phyloP scores from a whole-genome alignment of 2,329 filamentous ascomycete species.

The Colletotrichum sp. region DNA sequence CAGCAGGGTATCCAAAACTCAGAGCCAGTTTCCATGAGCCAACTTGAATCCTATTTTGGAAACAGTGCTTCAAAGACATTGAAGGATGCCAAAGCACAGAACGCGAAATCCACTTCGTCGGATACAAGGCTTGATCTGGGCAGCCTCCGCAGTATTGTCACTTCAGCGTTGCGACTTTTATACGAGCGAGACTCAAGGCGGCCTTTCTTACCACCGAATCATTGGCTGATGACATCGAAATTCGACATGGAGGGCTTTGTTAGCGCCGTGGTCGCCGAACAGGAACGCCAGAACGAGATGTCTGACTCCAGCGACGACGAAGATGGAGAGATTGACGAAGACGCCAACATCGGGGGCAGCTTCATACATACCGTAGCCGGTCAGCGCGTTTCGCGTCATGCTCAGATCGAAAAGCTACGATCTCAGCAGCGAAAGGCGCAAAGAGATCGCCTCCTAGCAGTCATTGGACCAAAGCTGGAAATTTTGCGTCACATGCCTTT shows the following conservation, averaged over 20 bases:
- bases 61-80: neutral
- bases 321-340: slow-evolving; percentile 30
- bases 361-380: slow-evolving; percentile 48
- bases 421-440: slow-evolving; percentile 70
- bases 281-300: slow-evolving; percentile 72
- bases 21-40: slow-evolving; percentile 1
- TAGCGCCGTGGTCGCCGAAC: slow-evolving; percentile 83
- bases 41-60: slow-evolving; percentile 20
- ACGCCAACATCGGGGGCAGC: slow-evolving; percentile 22
- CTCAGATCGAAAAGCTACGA: slow-evolving; percentile 67
- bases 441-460: slow-evolving; percentile 74
- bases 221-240: slow-evolving; percentile 91
- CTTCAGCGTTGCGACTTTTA: slow-evolving; percentile 81
- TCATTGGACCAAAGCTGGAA: slow-evolving; percentile 85
- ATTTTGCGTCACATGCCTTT: slow-evolving; percentile 97
- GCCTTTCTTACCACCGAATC: slow-evolving; percentile 79
- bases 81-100: neutral
- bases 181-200: slow-evolving; percentile 93
- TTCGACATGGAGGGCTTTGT: slow-evolving; percentile 93
- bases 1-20: slow-evolving; percentile 28
- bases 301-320: slow-evolving; percentile 43
- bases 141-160: slow-evolving; percentile 81
- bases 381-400: slow-evolving; percentile 66
- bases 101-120: neutral
- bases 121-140: slow-evolving; percentile 65